Evolutionary conservation across 2,329 filamentous ascomycete species (phyloP), one percentile per base, ranked within the genome.

Genomic region (Sporothrix sp.): DNA sequence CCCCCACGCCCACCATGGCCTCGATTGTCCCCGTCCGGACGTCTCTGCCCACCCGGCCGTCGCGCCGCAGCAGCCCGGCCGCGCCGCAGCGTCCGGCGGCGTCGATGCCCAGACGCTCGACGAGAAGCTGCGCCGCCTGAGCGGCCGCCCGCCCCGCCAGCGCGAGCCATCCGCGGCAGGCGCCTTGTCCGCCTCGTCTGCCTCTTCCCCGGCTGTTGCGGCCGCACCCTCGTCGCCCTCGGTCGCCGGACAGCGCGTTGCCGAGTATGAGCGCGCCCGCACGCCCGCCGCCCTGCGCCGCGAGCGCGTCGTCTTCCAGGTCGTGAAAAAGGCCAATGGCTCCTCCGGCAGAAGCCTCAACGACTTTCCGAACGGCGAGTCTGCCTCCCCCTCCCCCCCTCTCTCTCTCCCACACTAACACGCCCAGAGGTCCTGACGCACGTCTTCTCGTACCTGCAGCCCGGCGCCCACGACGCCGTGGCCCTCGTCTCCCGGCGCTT

Each of bases 371-470:
- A 95, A 95, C 71, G 93, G n/a, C n/a, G n/a, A n/a, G n/a, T n/a
- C n/a, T n/a, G n/a, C n/a, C n/a, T n/a, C n/a, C n/a, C n/a, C n/a
- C n/a, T n/a, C n/a, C n/a, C n/a, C n/a, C n/a, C n/a, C n/a, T n/a
- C n/a, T n/a, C n/a, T n/a, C n/a, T n/a, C n/a, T n/a, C n/a, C n/a
- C n/a, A n/a, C n/a, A n/a, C n/a, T n/a, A n/a, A n/a, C n/a, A n/a
- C n/a, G n/a, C n/a, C n/a, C n/a, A n/a, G n/a, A 98, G 74, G 83
- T 97, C 52, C 68, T 97, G 66, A 95, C 87, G 10, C 89, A 96
- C 61, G 82, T 95, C 28, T 70, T 97, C 52, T 95, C 93, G 35
- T 87, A 97, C 69, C 73, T 98, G 48, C 84, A 90, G 47, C 88
- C 90, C 9, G 80, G 87, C 56, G 89, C 91, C 21, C 79, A 97